Base-by-base conservation (phyloP, 371 early-diverging fungal genomes). In the Haplosporangium sp. region DNA sequence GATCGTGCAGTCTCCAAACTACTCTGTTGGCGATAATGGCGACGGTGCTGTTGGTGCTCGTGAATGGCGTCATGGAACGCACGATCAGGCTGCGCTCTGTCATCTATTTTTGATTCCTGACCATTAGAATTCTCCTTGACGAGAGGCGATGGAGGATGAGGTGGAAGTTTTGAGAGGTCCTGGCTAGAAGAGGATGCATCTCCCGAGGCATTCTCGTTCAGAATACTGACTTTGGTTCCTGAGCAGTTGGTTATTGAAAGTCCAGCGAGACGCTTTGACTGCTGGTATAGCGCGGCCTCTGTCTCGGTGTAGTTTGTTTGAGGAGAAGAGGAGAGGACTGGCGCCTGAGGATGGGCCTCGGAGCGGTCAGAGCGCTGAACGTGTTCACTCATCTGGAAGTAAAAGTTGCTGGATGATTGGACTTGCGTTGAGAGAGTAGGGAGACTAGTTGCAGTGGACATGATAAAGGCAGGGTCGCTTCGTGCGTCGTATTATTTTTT, bases 161-260 rank as follows among this genome's bases (percentile, higher is more conserved):
- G 66, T 5, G 62, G 51, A 7, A 37, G 50, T 54, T 43, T 48
- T n/a, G 29, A 21, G 43, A 52, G 9, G 12, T 54, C 54, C 6
- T 38, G 67, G 36, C 4, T 29, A 29, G 63, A 42, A 7, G 61
- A 56, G 1, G 63, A 59, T 10, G 42, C 45, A 12, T 37, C 48
- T 12, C 71, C 77, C 18, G 52, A 12, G 8, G 60, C 20, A 20
- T 53, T 68, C 20, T 72, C 79, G 53, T 77, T 77, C 4, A 77
- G 55, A 41, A 77, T 71, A 55, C 69, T 77, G 59, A 77, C 68
- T 61, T 77, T 72, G 42, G 79, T 45, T 23, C 79, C 79, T 0
- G 79, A 60, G 20, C 68, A 55, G 56, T 77, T 77, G n/a, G 72
- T 77, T 57, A 77, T 77, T 37, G 79, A 77, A n/a, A 77, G 62